Percentiles rank a stretch among this genome's conserved stretches.
Conservation (phyloP, 2,329 filamentous ascomycete genomes). For the Hymenoscyphus occultus region DNA sequence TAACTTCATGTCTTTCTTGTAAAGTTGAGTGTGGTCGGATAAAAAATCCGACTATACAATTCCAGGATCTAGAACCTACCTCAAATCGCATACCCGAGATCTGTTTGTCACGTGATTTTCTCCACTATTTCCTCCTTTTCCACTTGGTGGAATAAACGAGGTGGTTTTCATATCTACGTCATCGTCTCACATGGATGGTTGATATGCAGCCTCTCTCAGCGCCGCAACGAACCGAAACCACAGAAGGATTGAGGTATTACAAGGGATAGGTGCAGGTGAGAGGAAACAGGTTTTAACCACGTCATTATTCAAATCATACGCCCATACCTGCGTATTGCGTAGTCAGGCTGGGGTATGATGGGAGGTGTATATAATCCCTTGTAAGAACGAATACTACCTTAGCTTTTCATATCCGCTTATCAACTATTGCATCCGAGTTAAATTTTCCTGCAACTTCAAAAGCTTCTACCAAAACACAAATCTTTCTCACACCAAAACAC, state of each 20-base stretch:
- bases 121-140: not conserved
- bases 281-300: not conserved
- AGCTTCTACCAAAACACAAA: not conserved
- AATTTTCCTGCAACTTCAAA: constrained; percentile 1
- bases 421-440: constrained; percentile 6
- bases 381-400: not conserved
- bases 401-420: not conserved
- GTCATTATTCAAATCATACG: constrained; percentile 1
- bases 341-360: not conserved
- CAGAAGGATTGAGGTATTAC: not conserved
- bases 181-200: constrained; percentile 2
- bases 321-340: constrained; percentile 1
- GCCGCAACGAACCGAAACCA: not conserved
- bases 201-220: not conserved
- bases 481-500: not conserved
- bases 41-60: not conserved
- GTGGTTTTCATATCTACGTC: not conserved
- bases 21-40: not conserved
- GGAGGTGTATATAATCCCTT: constrained; percentile 8
- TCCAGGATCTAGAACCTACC: not conserved
- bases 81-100: not conserved
- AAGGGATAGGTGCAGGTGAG: constrained; percentile 1
- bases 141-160: constrained; percentile 1
- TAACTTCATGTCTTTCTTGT: no score
- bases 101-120: constrained; percentile 1